These are phyloP conservation scores for Ophiostoma perfectum DNA, from an alignment of 2,329 filamentous ascomycete genomes.

Conservation along the genomic window DNA sequence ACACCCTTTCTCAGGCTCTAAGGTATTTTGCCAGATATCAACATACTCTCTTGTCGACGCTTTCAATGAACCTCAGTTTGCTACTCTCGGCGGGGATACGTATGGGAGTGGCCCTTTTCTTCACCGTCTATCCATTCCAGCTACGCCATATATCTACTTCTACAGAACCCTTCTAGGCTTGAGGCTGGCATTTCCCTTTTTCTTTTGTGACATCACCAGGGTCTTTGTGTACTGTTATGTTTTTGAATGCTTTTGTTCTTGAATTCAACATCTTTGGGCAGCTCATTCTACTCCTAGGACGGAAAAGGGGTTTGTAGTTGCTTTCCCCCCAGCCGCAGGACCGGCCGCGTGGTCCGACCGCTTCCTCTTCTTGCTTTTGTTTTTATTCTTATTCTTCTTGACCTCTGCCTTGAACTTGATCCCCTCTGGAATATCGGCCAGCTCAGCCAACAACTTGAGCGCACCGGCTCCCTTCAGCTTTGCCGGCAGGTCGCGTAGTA, in stretches of 20 bases:
- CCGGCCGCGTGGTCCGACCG: not conserved
- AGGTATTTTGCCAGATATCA: too few species aligned
- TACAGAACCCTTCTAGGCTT: not conserved
- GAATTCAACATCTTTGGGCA: not conserved
- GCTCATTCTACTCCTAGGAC: slow-evolving; percentile 16
- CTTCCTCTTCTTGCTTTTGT: slow-evolving; percentile 21
- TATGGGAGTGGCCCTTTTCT: not conserved
- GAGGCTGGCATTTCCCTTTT: not conserved
- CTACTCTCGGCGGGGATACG: too few species aligned
- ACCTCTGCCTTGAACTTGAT: slow-evolving; percentile 21
- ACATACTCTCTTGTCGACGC: not conserved
- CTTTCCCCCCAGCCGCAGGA: not conserved
- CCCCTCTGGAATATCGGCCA: slow-evolving; percentile 13
- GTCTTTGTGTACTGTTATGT: not conserved
- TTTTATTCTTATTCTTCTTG: slow-evolving; percentile 13
- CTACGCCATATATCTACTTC: not conserved
- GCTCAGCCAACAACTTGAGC: slow-evolving; percentile 17
- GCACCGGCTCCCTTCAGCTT: slow-evolving; percentile 19
- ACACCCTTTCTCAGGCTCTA: not conserved
- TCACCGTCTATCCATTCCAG: not conserved
- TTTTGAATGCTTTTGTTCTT: not conserved
- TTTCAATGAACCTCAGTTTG: not conserved
- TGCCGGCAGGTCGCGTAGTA: slow-evolving; percentile 21
- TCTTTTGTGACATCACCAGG: not conserved
- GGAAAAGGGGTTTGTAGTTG: slow-evolving; percentile 23